These are phyloP conservation scores for Xylaria bambusicola DNA, from an alignment of 495 filamentous ascomycete species.

Conservation along the genomic window DNA sequence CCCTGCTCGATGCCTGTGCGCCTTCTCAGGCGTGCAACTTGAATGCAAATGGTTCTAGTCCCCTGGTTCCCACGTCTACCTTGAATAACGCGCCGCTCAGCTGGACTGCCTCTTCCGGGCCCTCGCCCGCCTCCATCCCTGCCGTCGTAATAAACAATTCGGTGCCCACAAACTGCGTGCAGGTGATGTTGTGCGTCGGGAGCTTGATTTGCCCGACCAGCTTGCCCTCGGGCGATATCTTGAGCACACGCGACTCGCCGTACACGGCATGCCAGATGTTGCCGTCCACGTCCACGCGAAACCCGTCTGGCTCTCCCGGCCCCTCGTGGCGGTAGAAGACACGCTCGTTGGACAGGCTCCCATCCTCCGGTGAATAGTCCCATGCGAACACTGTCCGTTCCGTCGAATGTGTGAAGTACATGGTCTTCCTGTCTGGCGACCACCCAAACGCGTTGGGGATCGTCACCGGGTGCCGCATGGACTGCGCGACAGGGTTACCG, in stretches of 20 bases:
- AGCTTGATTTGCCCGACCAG: slow-evolving; percentile 66
- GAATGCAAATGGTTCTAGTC: slow-evolving; percentile 60
- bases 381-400: slow-evolving; percentile 71
- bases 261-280: slow-evolving; percentile 80
- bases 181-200: slow-evolving; percentile 71
- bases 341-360: slow-evolving; percentile 65
- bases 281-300: slow-evolving; percentile 70
- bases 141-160: slow-evolving; percentile 78
- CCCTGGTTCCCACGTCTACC: slow-evolving; percentile 67
- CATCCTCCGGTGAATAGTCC: slow-evolving; percentile 62
- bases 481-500: slow-evolving; percentile 21
- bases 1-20: background rate
- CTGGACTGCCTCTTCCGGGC: slow-evolving; percentile 58
- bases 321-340: slow-evolving; percentile 66
- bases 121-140: slow-evolving; percentile 56
- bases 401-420: slow-evolving; percentile 83
- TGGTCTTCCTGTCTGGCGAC: slow-evolving; percentile 66
- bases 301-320: slow-evolving; percentile 70
- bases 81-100: slow-evolving; percentile 67
- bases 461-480: slow-evolving; percentile 49
- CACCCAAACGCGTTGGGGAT: slow-evolving; percentile 89
- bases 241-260: slow-evolving; percentile 67
- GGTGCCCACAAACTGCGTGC: slow-evolving; percentile 70
- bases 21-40: slow-evolving; percentile 35
- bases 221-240: slow-evolving; percentile 64